phyloP scores from a whole-genome alignment of 768 basidiomycete species.

The Serpula lacrymans region DNA sequence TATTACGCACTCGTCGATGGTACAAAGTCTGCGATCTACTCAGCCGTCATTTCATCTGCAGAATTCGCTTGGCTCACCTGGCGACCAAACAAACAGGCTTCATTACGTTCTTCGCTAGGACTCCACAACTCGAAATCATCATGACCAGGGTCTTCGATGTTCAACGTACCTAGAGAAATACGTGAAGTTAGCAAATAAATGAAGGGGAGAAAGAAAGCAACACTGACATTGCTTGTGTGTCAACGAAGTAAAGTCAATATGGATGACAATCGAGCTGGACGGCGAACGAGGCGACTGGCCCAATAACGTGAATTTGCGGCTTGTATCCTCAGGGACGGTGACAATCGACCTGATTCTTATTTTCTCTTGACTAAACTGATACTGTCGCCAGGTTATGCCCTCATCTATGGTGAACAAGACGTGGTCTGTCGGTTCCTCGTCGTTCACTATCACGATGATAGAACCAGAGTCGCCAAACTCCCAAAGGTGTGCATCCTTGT shows the following conservation, averaged over 20 bases:
- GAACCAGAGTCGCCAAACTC: conserved; percentile 98
- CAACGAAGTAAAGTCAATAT: conserved; percentile 85
- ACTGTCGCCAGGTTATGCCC: conserved; percentile 84
- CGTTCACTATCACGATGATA: conserved; percentile 89
- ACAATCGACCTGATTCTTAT: conserved; percentile 75
- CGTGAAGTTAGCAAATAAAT: conserved; percentile 9
- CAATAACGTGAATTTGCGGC: conserved; percentile 84
- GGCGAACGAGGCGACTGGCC: conserved; percentile 51
- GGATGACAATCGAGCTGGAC: conserved; percentile 60
- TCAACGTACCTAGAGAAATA: conserved; percentile 55
- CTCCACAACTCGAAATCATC: conserved; percentile 99
- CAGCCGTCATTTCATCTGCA: no score
- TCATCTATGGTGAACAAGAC: conserved; percentile 89
- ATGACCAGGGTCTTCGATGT: conserved; percentile 63
- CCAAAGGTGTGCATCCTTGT: conserved; percentile 97
- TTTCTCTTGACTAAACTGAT: conserved; percentile 70
- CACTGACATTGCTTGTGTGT: conserved; percentile 72
- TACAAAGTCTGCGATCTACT: conserved; percentile 76
- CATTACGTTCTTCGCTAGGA: conserved; percentile 84
- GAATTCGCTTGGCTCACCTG: conserved; percentile 49
- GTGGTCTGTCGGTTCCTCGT: conserved; percentile 89
- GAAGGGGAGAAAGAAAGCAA: no score
- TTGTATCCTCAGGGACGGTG: conserved; percentile 88
- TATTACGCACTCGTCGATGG: conserved; percentile 77
- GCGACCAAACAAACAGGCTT: conserved; percentile 88